A percentile compares a stretch with the other conserved stretches of the same genome.
These are phyloP conservation scores for Colletotrichum graminicola DNA, from an alignment of 2,329 filamentous ascomycete genomes.

Conservation along the genomic window DNA sequence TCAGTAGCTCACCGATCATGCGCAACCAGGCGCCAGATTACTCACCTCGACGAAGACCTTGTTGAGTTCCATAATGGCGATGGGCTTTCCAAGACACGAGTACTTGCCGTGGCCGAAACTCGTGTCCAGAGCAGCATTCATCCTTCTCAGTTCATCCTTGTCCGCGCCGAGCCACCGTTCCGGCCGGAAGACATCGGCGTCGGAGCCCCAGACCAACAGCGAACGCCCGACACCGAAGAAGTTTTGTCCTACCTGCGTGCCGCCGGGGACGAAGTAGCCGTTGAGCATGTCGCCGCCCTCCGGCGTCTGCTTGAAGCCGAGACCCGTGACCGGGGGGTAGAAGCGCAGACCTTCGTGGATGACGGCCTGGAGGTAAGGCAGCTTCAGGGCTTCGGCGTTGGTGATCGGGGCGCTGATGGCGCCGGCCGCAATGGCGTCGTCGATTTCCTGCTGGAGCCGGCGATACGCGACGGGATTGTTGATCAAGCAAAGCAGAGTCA, in stretches of 20 bases:
- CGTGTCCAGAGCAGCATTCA: conserved; percentile 55
- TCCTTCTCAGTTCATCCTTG: conserved; percentile 49
- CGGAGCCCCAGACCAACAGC: conserved; percentile 64
- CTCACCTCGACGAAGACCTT: conserved; percentile 62
- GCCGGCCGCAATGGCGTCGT: conserved; percentile 53
- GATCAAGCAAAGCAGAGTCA: conserved; percentile 65
- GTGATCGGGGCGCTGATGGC: conserved; percentile 54
- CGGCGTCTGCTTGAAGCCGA: conserved; percentile 67
- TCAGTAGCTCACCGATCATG: neutral
- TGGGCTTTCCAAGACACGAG: conserved; percentile 59
- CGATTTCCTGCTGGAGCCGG: conserved; percentile 58
- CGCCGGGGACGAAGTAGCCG: conserved; percentile 63
- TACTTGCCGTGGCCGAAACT: conserved; percentile 61
- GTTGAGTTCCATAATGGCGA: conserved; percentile 62
- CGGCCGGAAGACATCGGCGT: conserved; percentile 68
- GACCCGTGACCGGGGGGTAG: conserved; percentile 64
- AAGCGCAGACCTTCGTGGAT: conserved; percentile 68
- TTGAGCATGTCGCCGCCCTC: conserved; percentile 64
- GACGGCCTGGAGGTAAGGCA: conserved; percentile 69
- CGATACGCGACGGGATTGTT: conserved; percentile 58
- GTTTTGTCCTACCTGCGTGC: conserved; percentile 66
- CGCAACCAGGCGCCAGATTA: neutral
- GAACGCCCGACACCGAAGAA: conserved; percentile 67
- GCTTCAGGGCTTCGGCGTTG: conserved; percentile 61
- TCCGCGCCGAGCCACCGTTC: conserved; percentile 65